Base-by-base conservation (phyloP, 352 stramenopile genomes). In the Phytophthora cajani region DNA sequence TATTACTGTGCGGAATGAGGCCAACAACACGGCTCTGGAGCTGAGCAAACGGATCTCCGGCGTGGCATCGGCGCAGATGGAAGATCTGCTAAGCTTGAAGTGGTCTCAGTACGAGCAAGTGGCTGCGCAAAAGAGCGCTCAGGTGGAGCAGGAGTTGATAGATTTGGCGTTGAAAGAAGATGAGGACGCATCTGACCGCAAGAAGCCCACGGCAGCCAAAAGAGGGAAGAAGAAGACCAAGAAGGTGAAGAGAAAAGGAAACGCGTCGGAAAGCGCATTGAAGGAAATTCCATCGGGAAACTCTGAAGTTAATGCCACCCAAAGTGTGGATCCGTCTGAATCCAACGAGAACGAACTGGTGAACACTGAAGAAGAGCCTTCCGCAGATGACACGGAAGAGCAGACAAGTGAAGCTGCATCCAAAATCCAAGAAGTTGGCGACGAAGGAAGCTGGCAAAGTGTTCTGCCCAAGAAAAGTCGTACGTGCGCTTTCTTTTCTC, bases 191-290 rank as follows among this genome's bases (percentile, higher is more conserved):
- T 54, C 42, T 25, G 47, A 58, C 33, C n/a, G 25, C 2, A 75
- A 60, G 14, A 56, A 67, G 12, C 33, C 21, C 7, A 14, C 23
- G 16, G 23, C 30, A 19, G 14, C 23, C 3, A 85, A 81, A 53
- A 77, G 52, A 42, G 64, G 32, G 4, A 83, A 79, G 59, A 85
- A 74, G 61, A 84, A 88, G 21, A 78, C 49, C 30, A 82, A 81
- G 51, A 88, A 80, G 38, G 52, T 11, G 16, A 84, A 82, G 56
- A 85, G 79, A 27, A 80, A 84, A 53, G n/a, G 27, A 40, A 65
- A 57, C 33, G 2, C 23, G 25, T 21, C 50, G 36, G 42, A 25
- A 6, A 64, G 54, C 19, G 23, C 17, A 11, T 27, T 6, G 11
- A 27, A 65, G 14, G n/a, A 14, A 32, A 19, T 25, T 27, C n/a